Base-by-base conservation (phyloP, 176 grass and related monocot species). In the Hordeum marinum region DNA sequence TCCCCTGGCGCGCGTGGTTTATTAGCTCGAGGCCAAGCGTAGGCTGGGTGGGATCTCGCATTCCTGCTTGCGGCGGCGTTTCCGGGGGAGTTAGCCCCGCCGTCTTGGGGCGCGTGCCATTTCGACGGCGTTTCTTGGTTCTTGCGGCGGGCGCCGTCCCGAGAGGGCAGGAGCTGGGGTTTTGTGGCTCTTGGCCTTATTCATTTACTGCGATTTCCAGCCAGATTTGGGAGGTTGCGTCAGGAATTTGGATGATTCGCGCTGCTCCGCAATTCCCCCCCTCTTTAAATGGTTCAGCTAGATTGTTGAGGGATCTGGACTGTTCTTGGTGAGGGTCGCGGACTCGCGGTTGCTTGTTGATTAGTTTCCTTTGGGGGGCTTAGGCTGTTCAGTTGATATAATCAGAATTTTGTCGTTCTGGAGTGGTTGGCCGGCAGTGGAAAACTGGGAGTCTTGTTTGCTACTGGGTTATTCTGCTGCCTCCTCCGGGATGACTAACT, bases 81-180 rank as follows among this genome's bases (percentile, higher is more conserved):
- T 50, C 26, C 9, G 24, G 50, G 68, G 46, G 76, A 48, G 43
- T 27, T 76, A 25, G n/a, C 25, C 64, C 25, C 20, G 66, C 12
- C n/a, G 23, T 82, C 13, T 57, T 25, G n/a, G 12, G 43, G 42
- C 10, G 59, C 8, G 24, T 20, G 64, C 67, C 79, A 68, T 79
- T 82, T 59, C 73, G 55, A 2, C 76, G 63, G n/a, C 41, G 14
- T 31, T 83, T n/a, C 58, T 46, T 72, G 43, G 67, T 68, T 74
- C 84, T 29, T 64, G 17, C 17, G 11, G 36, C 21, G 11, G 24
- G 46, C 7, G 36, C 76, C n/a, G 45, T 24, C 24, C 43, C 36
- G 31, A 74, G 15, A 7, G 58, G 17, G 11, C 14, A 65, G 17
- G 3, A 14, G 12, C 32, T 41, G 58, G 63, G 72, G 11, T 7